Base-by-base conservation (phyloP, 2,329 filamentous ascomycete species). In the Sphaerostilbella broomeana region DNA sequence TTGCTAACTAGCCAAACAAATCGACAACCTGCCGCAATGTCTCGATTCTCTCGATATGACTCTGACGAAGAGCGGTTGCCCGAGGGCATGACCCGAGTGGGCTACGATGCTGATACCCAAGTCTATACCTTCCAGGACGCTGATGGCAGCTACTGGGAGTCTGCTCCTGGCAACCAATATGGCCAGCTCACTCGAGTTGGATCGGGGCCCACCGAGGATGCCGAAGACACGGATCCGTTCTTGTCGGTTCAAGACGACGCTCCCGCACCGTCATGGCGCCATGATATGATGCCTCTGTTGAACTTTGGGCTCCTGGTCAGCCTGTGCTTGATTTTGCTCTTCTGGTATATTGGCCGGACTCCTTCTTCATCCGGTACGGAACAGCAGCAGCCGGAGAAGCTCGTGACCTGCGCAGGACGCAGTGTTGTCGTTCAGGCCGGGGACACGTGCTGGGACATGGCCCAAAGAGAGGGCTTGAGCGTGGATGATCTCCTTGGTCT, bases 231-330 rank as follows among this genome's bases (percentile, higher is more conserved):
- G 7, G 54, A 58, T 17, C 53, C 60, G 10, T 64, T 60, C 42
- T 51, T 64, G 17, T 37, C 46, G 13, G 42, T 49, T 6, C 42
- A 45, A 18, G 36, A 48, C 22, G 39, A 42, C 13, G 44, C 32
- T 19, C 50, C 46, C 47, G 60, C 54, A 26, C 57, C 59, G 21
- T 69, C 73, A 5, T 71, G 73, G 67, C 64, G 74, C 20, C 63
- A 66, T 22, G 68, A 73, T 43, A 60, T 73, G 59, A 67, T 64
- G 60, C 70, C 70, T n/a, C 59, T 79, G 47, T 61, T 79, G 51
- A 77, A 77, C 51, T 79, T 77, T 56, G 73, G 72, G 38, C 55
- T 77, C 44, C 54, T 79, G 24, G 62, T 75, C 38, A 60, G 72
- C 4, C 49, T 76, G 12, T 70, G 67, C 43, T 55, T 79, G 33